Percentiles rank a stretch among this genome's conserved stretches.
phyloP scores from a whole-genome alignment of 352 stramenopile genomes.

The Phytophthora podocarpi region DNA sequence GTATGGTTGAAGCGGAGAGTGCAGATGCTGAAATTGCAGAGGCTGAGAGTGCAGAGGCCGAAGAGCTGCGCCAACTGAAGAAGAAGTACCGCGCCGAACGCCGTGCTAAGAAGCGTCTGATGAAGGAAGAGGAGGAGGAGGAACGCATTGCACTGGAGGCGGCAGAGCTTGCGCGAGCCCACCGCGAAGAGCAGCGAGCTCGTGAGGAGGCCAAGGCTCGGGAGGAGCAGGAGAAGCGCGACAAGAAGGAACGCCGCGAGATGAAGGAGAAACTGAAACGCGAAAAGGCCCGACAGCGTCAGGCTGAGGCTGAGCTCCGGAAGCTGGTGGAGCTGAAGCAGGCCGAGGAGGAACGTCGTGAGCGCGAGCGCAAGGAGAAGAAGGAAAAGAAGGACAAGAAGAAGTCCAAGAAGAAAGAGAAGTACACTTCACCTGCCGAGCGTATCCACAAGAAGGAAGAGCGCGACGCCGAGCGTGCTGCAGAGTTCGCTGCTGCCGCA shows the following conservation, averaged over 20 bases:
- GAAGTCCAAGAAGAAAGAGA: constrained; percentile 58
- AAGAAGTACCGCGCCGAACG: constrained; percentile 46
- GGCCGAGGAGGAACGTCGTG: constrained; percentile 42
- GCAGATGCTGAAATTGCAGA: constrained; percentile 17
- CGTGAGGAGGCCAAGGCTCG: constrained; percentile 46
- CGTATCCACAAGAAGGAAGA: constrained; percentile 58
- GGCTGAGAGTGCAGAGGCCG: constrained; percentile 6
- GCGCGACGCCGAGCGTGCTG: constrained; percentile 26
- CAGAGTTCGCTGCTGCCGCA: constrained; percentile 15
- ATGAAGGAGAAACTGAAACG: constrained; percentile 48
- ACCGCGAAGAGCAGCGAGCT: constrained; percentile 45
- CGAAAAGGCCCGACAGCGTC: constrained; percentile 44
- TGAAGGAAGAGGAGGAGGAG: constrained; percentile 48
- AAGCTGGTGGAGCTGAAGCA: constrained; percentile 48
- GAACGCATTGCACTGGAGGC: constrained; percentile 35
- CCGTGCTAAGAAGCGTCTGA: constrained; percentile 41
- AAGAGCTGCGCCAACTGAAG: constrained; percentile 42
- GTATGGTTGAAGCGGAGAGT: constrained; percentile 15
- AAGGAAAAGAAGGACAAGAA: constrained; percentile 50
- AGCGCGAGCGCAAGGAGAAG: constrained; percentile 40
- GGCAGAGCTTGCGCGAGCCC: constrained; percentile 42
- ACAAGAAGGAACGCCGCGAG: constrained; percentile 47
- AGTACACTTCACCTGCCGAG: constrained; percentile 61
- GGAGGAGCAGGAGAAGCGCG: constrained; percentile 44
- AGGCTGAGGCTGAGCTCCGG: constrained; percentile 41